Base-by-base conservation (phyloP, 768 basidiomycete genomes). In the Trametes villosa region DNA sequence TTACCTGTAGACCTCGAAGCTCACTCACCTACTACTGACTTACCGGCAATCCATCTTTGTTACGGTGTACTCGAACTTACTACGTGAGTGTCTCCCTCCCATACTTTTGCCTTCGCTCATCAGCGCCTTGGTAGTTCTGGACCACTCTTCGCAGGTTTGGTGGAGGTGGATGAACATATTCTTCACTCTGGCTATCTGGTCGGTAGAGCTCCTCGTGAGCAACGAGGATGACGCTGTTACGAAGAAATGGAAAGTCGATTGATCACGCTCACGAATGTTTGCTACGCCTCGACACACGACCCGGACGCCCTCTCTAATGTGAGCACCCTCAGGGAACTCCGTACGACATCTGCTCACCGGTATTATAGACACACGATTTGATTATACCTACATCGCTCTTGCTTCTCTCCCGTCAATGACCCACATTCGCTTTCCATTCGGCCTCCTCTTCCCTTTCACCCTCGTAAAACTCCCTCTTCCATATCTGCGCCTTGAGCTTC, bases 131-230 rank as follows among this genome's bases (percentile, higher is more conserved):
- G 13, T 45, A 66, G 92, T 94, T 45, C 78, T 94, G 53, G 92
- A 94, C 67, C 89, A 91, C 68, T 89, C 92, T 20, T 91, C 91
- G n/a, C 92, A 94, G 70, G 85, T 93, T 49, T 94, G 92, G 92
- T 94, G 92, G 89, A 83, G 92, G 62, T 94, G 92, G 92, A 87
- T 88, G 79, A 91, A 92, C 69, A 87, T 94, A 33, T 91, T 93
- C 77, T 89, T 94, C 74, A 93, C 91, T 4, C 80, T 94, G 29
- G 78, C 87, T 26, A 82, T 93, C 41, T 94, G 93, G 92, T 85
- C 88, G 12, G 77, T 94, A 24, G 92, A 94, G 73, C 80, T 94
- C 47, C 72, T 90, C 30, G 90, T 94, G 56, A 86, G 87, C 75
- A 83, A 83, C n/a, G 90, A 86, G 48, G 88, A 90, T 50, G 82